Evolutionary conservation across 345 rosid species (phyloP), one percentile per base, ranked within the genome.

Genomic region (Rhizophora mangle): DNA sequence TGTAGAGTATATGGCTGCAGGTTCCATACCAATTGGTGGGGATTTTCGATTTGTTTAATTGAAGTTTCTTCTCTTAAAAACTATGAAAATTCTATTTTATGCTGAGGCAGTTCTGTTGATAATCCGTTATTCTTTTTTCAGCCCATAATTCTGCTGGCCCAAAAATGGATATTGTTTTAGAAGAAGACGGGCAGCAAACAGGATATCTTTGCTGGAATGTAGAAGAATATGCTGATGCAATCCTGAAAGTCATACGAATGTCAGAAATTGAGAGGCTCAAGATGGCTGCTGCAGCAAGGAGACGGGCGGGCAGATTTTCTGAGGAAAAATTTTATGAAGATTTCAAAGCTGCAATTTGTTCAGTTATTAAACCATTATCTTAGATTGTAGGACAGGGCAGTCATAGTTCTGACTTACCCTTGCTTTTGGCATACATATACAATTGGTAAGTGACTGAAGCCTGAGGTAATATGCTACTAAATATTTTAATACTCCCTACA

Each of bases 81-180:
- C 5, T 16, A 20, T 49, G 18, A 16, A 21, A 64, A 26, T 64
- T 27, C 39, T 52, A 37, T 36, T 21, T 34, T 0, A 6, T 64
- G 32, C n/a, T 7, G 37, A 26, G 54, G 27, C 46, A 43, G 13
- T 29, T 3, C 9, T 29, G 2, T 34, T 34, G 29, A 46, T 66
- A 59, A 47, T 32, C 19, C 15, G 1, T 13, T 15, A 0, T 30
- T 27, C 56, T 67, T 6, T 63, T 31, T 68, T 72, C 85, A 95
- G 98, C 94, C 86, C 92, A 95, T 68, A 87, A 90, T 74, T 90
- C 98, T 4, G 99, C 96, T 47, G 96, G 98, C 24, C 98, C 98
- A 2, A 90, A 85, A 71, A 92, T 95, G 99, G 97, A 92, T 76
- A 90, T 95, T 68, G 94, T 92, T 61, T 73, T 88, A 63, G 96